Evolutionary conservation across 208 protist species (phyloP), one percentile per base, ranked within the genome.

Genomic region (Crithidia brevicula): DNA sequence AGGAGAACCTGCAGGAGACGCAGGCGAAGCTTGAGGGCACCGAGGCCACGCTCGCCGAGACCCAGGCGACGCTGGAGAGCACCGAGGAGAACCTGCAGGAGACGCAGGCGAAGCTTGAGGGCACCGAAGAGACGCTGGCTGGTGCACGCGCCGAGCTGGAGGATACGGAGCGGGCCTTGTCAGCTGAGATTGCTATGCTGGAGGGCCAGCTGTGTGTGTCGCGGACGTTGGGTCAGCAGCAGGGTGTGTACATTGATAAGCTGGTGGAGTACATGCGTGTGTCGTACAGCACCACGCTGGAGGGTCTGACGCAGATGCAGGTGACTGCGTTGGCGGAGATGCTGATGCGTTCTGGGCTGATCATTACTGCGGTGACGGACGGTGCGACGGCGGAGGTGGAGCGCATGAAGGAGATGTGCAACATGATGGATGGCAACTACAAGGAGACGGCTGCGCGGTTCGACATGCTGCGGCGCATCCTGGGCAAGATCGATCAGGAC

Each of bases 401-500:
- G 23, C 22, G 60, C 15, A 53, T 85, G 65, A 76, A 74, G 63
- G 52, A 63, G 31, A 70, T 76, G 57, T 78, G 77, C 56, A 45
- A 81, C 27, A 25, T 72, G 30, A 73, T 68, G 27, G 77, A 79
- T 23, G 72, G 53, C 7, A 67, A 85, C 30, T 79, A 81, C 4
- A 57, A 73, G 4, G 81, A 83, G 60, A 71, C 60, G 23, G 67
- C 58, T 20, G 42, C 72, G 20, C 67, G 80, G 22, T 82, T 79
- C 10, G 46, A 80, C 30, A 49, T 78, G 34, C 65, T 88, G 69
- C 72, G 74, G 2, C 47, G 58, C 16, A 67, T 85, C 25, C 72
- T 85, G 8, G 71, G 74, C 31, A 81, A 82, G 70, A 82, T 85
- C 57, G 80, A 85, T 50, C 51, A 82, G 43, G 80, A 85, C 31